phyloP scores from a whole-genome alignment of 768 basidiomycete genomes.

The Mycena pura region DNA sequence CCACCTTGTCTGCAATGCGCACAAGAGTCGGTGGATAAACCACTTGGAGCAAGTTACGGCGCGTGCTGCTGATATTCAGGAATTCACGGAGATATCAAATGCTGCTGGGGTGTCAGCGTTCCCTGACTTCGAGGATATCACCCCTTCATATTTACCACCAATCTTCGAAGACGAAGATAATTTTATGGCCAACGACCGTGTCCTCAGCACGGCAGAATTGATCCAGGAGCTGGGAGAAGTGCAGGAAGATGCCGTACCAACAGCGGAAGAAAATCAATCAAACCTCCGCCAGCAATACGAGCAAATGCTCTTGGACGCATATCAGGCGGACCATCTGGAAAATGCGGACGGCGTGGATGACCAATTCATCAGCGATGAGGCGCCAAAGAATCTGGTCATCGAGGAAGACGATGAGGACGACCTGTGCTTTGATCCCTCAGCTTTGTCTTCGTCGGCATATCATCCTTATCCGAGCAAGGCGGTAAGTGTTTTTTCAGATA shows the following conservation, averaged over 20 bases:
- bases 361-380: constrained; percentile 1
- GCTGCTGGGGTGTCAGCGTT: not conserved
- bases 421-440: not conserved
- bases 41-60: not conserved
- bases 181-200: not conserved
- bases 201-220: not conserved
- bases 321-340: not conserved
- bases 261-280: not conserved
- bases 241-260: not conserved
- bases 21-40: not conserved
- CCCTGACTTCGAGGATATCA: not conserved
- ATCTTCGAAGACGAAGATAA: not conserved
- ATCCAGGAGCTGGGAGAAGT: not conserved
- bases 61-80: not conserved
- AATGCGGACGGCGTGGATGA: not conserved
- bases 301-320: constrained; percentile 2
- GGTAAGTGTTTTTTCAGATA: no score
- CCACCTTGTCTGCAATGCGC: not conserved
- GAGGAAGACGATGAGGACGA: not conserved
- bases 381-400: not conserved
- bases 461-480: constrained; percentile 1
- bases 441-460: not conserved
- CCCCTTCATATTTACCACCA: not conserved
- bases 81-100: not conserved
- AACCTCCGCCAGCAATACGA: constrained; percentile 7